Evolutionary conservation across 2,329 filamentous ascomycete species (phyloP).

Genomic region (Aspergillus carbonarius): DNA sequence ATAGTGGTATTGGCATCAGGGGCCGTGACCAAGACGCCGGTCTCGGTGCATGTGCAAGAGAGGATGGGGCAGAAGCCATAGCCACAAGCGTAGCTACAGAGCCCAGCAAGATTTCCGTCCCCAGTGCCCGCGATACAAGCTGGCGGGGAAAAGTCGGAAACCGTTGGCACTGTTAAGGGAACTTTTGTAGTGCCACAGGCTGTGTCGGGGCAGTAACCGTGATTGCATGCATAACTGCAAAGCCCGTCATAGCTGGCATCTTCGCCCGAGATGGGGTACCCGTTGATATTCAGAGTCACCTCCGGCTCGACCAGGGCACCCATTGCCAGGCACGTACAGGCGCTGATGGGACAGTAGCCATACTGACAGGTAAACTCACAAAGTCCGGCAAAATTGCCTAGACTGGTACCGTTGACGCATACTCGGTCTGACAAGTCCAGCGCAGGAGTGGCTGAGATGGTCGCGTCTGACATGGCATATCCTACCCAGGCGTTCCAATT

Average conservation of each 20-base stretch:
- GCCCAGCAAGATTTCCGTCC: not conserved
- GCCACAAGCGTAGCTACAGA: too few species aligned
- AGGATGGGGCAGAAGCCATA: too few species aligned
- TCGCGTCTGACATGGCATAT: not conserved
- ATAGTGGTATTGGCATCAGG: too few species aligned
- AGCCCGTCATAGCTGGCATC: constrained; percentile 16
- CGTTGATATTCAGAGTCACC: not conserved
- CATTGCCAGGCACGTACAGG: constrained; percentile 24
- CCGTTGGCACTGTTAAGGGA: not conserved
- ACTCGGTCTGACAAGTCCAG: constrained; percentile 8
- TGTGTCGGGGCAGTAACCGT: constrained; percentile 14
- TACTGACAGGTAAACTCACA: constrained; percentile 29
- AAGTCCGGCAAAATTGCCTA: constrained; percentile 18
- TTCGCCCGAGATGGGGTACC: constrained; percentile 19
- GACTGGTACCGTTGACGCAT: constrained; percentile 24
- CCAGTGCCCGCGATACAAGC: not conserved
- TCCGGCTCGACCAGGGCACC: constrained; percentile 5
- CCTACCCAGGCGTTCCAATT: constrained; percentile 40
- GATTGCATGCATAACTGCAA: constrained; percentile 17
- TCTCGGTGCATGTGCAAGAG: too few species aligned
- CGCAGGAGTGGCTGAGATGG: constrained; percentile 3
- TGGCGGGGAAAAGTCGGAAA: not conserved
- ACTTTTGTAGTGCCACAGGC: not conserved
- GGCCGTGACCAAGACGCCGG: too few species aligned
- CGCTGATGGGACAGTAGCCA: constrained; percentile 28